These are phyloP conservation scores for Adansonia grandidieri DNA, from an alignment of 441 rosid species.

Conservation along the genomic window DNA sequence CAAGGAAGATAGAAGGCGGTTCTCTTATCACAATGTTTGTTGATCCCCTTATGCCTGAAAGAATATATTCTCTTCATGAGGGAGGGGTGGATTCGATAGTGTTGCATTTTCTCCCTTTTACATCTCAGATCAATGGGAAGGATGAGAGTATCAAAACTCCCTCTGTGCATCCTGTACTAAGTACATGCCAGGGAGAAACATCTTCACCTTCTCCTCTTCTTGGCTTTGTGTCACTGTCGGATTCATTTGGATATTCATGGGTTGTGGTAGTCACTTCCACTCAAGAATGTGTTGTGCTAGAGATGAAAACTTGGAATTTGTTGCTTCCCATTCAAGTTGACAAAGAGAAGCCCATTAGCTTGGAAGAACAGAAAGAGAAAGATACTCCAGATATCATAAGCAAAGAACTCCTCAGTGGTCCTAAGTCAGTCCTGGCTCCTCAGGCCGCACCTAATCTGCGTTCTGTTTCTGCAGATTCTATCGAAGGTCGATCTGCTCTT, in stretches of 20 bases:
- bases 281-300: conserved; percentile 79
- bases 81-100: conserved; percentile 90
- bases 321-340: conserved; percentile 71
- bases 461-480: conserved; percentile 81
- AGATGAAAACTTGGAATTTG: conserved; percentile 83
- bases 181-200: conserved; percentile 76
- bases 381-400: conserved; percentile 68
- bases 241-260: conserved; percentile 92
- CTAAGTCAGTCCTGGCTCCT: conserved; percentile 72
- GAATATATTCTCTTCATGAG: conserved; percentile 73
- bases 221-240: conserved; percentile 73
- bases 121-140: conserved; percentile 74
- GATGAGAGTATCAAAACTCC: conserved; percentile 74
- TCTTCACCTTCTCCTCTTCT: conserved; percentile 54
- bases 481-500: conserved; percentile 86
- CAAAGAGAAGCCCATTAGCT: conserved; percentile 39
- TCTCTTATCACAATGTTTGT: conserved; percentile 54
- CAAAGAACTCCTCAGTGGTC: conserved; percentile 90
- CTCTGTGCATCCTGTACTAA: conserved; percentile 83
- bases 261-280: conserved; percentile 67
- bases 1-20: conserved; percentile 52
- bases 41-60: conserved; percentile 85
- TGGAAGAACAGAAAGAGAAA: conserved; percentile 49
- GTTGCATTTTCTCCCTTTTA: conserved; percentile 94
- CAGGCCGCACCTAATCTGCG: conserved; percentile 75